Percentiles rank a stretch among this genome's conserved stretches.
These are phyloP conservation scores for Sequoia sempervirens DNA, from an alignment of 75 land plant species.

Conservation along the genomic window DNA sequence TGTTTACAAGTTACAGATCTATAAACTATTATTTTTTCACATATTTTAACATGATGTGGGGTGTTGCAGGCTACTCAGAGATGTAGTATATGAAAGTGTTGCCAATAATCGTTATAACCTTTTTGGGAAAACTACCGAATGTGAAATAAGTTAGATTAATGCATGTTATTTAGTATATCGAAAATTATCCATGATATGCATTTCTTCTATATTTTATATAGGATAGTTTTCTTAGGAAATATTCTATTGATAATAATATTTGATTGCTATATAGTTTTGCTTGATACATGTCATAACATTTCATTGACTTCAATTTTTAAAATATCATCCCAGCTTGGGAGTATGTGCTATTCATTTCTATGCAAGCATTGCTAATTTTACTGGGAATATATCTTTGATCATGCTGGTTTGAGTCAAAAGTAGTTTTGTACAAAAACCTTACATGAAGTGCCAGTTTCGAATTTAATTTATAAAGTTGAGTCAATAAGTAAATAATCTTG, in stretches of 20 bases:
- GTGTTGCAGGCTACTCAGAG: slow-evolving; percentile 62
- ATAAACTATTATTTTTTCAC: neutral
- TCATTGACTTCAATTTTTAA: neutral
- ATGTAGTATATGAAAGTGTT: slow-evolving; percentile 71
- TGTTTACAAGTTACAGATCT: neutral
- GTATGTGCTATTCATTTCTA: neutral
- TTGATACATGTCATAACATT: neutral
- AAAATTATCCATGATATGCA: neutral
- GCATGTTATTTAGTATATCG: neutral
- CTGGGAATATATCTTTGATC: neutral
- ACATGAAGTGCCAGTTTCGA: no score
- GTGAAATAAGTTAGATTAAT: slow-evolving; percentile 14
- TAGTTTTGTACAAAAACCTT: neutral
- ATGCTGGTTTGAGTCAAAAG: neutral
- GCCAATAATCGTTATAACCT: slow-evolving; percentile 80
- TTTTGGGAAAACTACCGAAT: slow-evolving; percentile 66
- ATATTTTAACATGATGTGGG: slow-evolving; percentile 5
- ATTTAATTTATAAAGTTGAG: neutral
- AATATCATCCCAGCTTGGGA: neutral
- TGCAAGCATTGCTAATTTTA: neutral
- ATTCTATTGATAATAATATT: neutral
- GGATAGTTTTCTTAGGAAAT: neutral
- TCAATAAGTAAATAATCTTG: neutral
- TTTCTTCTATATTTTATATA: neutral
- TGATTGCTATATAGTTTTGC: neutral